These are phyloP conservation scores for Pichia sp. DNA, from an alignment of 1,139 yeast species.

Conservation along the genomic window DNA sequence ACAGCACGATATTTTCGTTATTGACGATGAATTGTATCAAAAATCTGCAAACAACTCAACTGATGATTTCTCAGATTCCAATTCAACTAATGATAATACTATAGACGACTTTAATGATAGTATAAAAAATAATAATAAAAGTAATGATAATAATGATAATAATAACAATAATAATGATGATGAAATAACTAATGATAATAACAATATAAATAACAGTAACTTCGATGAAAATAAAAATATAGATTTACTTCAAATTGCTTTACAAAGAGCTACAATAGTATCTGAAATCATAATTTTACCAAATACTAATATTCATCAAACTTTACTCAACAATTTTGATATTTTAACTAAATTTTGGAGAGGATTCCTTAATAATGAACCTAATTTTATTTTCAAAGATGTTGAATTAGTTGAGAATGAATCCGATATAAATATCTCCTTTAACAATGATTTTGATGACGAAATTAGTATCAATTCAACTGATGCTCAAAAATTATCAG, in stretches of 20 bases:
- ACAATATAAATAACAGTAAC: no score
- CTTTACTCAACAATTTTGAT: slow-evolving; percentile 16
- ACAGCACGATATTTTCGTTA: slow-evolving; percentile 10
- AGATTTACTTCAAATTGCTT: slow-evolving; percentile 12
- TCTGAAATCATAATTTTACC: slow-evolving; percentile 22
- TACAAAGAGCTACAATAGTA: slow-evolving; percentile 22
- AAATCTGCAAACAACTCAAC: slow-evolving; percentile 4
- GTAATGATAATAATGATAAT: slow-evolving; percentile 1
- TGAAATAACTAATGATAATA: slow-evolving; percentile 11
- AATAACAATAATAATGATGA: slow-evolving; percentile 6
- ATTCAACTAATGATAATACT: slow-evolving; percentile 9
- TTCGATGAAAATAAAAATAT: slow-evolving; percentile 6
- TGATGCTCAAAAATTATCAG: slow-evolving; percentile 15
- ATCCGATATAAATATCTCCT: slow-evolving; percentile 8
- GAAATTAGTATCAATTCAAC: slow-evolving; percentile 7
- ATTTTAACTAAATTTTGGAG: slow-evolving; percentile 26
- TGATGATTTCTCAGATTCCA: slow-evolving; percentile 8
- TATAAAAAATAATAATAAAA: background rate
- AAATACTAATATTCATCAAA: slow-evolving; percentile 18
- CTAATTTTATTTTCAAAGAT: slow-evolving; percentile 19
- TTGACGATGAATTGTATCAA: background rate
- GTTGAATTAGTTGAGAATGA: slow-evolving; percentile 4
- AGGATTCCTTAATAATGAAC: slow-evolving; percentile 25
- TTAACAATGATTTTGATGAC: slow-evolving; percentile 7
- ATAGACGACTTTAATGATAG: slow-evolving; percentile 17